A percentile compares a stretch with the other conserved stretches of the same genome.
phyloP scores from a whole-genome alignment of 179 eudicot species.

The Vitellaria paradoxa region DNA sequence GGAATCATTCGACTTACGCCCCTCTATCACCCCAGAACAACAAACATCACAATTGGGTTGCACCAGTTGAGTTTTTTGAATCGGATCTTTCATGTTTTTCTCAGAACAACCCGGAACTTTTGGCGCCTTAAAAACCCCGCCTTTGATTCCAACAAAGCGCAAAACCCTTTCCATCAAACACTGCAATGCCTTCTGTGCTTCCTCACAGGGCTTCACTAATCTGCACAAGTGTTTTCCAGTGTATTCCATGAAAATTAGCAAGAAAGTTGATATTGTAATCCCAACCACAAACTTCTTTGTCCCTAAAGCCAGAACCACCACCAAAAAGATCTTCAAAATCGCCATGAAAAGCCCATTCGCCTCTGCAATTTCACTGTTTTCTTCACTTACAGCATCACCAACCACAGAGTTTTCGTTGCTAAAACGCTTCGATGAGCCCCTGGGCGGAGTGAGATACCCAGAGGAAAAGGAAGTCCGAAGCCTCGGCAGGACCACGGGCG shows the following conservation, averaged over 20 bases:
- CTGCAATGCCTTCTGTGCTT: conserved; percentile 3
- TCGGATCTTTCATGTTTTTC: not conserved
- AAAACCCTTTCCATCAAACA: conserved; percentile 1
- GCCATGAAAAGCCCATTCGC: conserved; percentile 23
- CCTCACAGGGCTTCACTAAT: conserved; percentile 17
- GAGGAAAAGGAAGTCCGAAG: not conserved
- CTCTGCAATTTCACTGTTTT: not conserved
- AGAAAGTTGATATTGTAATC: conserved; percentile 42
- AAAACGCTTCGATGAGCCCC: not conserved
- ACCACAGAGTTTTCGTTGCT: not conserved
- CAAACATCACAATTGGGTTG: too few species aligned
- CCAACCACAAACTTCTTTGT: conserved; percentile 41
- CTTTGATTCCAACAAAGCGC: not conserved
- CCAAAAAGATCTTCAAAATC: conserved; percentile 34
- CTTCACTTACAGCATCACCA: not conserved
- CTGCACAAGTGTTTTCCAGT: conserved; percentile 16
- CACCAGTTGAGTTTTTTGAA: not conserved
- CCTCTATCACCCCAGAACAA: too few species aligned
- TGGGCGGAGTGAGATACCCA: not conserved
- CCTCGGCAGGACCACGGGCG: not conserved
- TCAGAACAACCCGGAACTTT: too few species aligned
- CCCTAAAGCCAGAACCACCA: conserved; percentile 42
- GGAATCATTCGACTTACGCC: too few species aligned
- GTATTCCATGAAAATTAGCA: conserved; percentile 39
- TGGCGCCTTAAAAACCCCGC: not conserved